Evolutionary conservation across 306 rosid species (phyloP).

Genomic region (Heteromeles arbutifolia): DNA sequence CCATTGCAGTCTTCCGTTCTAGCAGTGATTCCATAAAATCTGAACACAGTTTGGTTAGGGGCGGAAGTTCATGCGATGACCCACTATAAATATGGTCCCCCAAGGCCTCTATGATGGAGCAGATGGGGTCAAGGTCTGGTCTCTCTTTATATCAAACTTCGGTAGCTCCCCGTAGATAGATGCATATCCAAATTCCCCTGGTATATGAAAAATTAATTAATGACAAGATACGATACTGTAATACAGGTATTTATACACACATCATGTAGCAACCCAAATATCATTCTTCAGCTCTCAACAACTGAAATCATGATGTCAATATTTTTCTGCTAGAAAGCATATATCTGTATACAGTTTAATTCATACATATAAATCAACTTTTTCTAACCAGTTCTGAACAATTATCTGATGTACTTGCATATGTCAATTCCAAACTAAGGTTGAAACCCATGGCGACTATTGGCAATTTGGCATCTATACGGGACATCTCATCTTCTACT

Average conservation of each 20-base stretch:
- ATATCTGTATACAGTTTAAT: background rate
- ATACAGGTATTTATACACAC: too few species aligned
- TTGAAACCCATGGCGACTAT: background rate
- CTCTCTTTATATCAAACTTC: constrained; percentile 41
- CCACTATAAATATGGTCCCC: constrained; percentile 79
- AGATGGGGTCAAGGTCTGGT: constrained; percentile 29
- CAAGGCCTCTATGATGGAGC: constrained; percentile 73
- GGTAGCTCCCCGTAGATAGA: constrained; percentile 77
- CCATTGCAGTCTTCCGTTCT: constrained; percentile 46
- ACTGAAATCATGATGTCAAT: too few species aligned
- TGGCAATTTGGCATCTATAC: background rate
- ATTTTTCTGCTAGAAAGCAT: background rate
- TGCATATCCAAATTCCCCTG: constrained; percentile 68
- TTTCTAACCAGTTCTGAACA: background rate
- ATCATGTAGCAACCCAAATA: background rate
- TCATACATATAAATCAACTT: background rate
- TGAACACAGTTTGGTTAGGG: constrained; percentile 73
- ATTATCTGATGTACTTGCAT: background rate
- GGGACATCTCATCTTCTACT: background rate
- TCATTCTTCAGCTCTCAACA: too few species aligned
- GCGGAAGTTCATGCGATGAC: constrained; percentile 71
- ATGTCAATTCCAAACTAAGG: background rate
- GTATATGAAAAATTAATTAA: background rate
- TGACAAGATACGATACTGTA: background rate
- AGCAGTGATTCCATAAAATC: constrained; percentile 66